These are phyloP conservation scores for Dendrobium nobile DNA, from an alignment of 106 monocot species.

Conservation along the genomic window DNA sequence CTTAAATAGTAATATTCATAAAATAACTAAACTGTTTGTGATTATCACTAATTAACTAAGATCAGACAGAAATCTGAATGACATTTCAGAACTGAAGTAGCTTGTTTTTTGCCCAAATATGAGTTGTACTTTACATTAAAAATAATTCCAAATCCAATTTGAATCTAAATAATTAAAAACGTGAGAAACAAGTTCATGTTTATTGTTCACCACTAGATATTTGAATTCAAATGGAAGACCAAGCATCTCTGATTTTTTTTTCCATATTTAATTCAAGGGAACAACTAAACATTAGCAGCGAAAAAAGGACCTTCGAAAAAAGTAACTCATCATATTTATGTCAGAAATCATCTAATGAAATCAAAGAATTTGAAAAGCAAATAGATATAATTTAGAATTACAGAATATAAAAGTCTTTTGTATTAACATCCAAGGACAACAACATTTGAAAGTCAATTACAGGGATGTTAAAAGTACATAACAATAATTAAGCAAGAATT, in stretches of 20 bases:
- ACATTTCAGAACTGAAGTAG: neutral
- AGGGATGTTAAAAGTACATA: neutral
- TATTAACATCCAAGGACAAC: neutral
- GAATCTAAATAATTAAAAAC: neutral
- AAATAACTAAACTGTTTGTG: neutral
- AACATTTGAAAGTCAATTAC: neutral
- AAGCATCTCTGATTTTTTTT: neutral
- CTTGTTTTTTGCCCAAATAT: neutral
- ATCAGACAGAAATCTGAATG: neutral
- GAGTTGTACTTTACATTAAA: neutral
- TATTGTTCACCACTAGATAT: neutral
- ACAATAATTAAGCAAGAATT: neutral
- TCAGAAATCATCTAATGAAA: neutral
- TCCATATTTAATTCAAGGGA: neutral
- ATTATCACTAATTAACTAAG: neutral
- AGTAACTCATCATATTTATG: neutral
- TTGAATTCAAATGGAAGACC: neutral
- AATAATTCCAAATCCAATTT: neutral
- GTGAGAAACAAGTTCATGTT: neutral
- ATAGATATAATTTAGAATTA: neutral
- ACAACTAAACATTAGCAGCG: neutral
- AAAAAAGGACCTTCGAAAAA: neutral
- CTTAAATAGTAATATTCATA: slow-evolving; percentile 1
- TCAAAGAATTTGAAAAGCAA: neutral
- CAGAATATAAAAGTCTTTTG: neutral